Evolutionary conservation across 495 filamentous ascomycete species (phyloP).

Genomic region (Xanthoparmelia taractica): DNA sequence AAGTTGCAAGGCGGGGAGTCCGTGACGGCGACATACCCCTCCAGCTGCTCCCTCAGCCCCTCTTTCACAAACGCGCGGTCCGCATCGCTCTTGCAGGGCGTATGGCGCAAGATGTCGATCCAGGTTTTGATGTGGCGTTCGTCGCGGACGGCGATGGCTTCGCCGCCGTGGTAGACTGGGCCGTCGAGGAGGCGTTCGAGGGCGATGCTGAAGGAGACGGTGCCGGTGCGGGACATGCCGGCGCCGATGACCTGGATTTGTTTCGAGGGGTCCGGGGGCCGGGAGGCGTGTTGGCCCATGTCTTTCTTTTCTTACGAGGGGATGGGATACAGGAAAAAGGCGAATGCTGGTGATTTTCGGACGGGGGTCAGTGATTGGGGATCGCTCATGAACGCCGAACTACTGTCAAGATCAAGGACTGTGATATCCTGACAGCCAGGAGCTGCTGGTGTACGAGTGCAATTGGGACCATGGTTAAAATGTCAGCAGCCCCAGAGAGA

Average conservation of each 20-base stretch:
- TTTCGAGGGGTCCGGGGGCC: background rate
- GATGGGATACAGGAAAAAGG: background rate
- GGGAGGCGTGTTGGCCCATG: background rate
- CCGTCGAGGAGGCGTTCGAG: slow-evolving; percentile 38
- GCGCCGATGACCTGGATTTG: slow-evolving; percentile 43
- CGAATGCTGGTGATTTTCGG: no score
- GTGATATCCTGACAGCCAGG: no score
- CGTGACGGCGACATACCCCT: background rate
- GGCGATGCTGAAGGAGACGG: slow-evolving; percentile 42
- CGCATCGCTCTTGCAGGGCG: background rate
- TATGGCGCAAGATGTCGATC: background rate
- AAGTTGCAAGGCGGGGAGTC: background rate
- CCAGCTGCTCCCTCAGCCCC: background rate
- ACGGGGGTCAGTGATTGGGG: no score
- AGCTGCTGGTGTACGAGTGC: no score
- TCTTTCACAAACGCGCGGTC: background rate
- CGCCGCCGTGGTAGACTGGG: slow-evolving; percentile 33
- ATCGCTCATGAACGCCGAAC: no score
- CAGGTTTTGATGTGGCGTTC: background rate
- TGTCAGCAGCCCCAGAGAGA: no score
- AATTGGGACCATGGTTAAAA: no score
- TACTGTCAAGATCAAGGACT: no score
- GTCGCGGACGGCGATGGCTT: slow-evolving; percentile 26
- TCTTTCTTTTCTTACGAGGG: background rate
- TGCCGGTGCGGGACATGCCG: slow-evolving; percentile 45